Evolutionary conservation across 306 rosid species (phyloP).

Genomic region (Rosa multiflora): DNA sequence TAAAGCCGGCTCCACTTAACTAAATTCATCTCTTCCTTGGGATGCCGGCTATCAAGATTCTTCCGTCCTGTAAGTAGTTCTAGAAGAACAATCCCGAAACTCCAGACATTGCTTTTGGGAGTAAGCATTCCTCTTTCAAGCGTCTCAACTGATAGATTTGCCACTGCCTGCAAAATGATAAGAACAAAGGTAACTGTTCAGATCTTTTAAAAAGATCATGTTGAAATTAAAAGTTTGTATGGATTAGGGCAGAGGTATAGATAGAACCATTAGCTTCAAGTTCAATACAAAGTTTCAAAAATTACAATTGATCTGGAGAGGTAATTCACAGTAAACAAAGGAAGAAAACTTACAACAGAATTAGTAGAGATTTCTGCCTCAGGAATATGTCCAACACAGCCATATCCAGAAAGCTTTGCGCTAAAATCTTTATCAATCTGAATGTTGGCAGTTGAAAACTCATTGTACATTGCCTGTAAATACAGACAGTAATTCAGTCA

Average conservation of each 20-base stretch:
- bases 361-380: conserved; percentile 79
- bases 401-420: conserved; percentile 99
- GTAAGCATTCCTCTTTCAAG: conserved; percentile 93
- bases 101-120: conserved; percentile 97
- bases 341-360: conserved; percentile 61
- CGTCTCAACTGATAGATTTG: conserved; percentile 90
- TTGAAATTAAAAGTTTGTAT: neutral
- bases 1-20: conserved; percentile 97
- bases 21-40: conserved; percentile 92
- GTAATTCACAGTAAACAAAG: neutral
- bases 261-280: neutral
- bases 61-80: conserved; percentile 91
- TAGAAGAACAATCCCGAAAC: conserved; percentile 87
- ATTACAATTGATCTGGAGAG: neutral
- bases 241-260: neutral
- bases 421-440: conserved; percentile 98
- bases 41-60: conserved; percentile 85
- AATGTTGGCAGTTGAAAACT: conserved; percentile 86
- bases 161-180: conserved; percentile 65
- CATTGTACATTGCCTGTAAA: conserved; percentile 95
- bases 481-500: conserved; percentile 31
- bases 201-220: conserved; percentile 3
- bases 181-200: conserved; percentile 13
- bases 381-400: conserved; percentile 89
- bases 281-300: neutral